Evolutionary conservation across 129 eudicot genomes (phyloP), one percentile per base, ranked within the genome.

Genomic region (Glebionis coronaria): DNA sequence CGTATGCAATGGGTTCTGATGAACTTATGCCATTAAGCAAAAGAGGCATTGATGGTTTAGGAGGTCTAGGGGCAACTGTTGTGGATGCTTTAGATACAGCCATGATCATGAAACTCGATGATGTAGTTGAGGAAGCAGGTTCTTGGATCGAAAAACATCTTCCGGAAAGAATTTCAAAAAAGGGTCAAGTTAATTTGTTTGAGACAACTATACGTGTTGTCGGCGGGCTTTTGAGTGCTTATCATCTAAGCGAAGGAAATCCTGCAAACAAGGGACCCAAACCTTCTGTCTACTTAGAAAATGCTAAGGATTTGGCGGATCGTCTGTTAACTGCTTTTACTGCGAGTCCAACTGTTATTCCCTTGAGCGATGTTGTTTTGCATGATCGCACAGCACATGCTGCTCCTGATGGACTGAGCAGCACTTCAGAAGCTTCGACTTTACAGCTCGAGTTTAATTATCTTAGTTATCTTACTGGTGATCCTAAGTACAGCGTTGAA

Each of bases 181-280:
- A 81, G 76, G 98, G 97, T 46, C 97, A 93, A 78, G 98, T 93
- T 27, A 93, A 93, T 81, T 61, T 93, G 25, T 93, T 93, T 73
- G 98, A 93, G 76, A 88, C 97, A 46, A 93, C 98, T 8, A 93
- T 93, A 65, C 97, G 97, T 44, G 82, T 93, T 75, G 68, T 93
- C 27, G 98, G 98, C 67, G 98, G 98, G 14, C 97, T 93, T 72
- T 76, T 93, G 65, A 93, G 98, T 84, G 98, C 98, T 79, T 88
- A 88, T 79, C 98, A 93, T 82, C 75, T 93, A 68, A 86, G 97
- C 77, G 83, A 71, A 73, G 69, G 76, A 23, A 72, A 69, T 74
- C 60, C 74, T 59, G 69, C 71, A 21, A 62, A 52, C 28, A 77
- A 73, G 61, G 96, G 92, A 21, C 97, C 98, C 11, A 80, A 81